phyloP scores from a whole-genome alignment of 2,329 filamentous ascomycete genomes.

The Cercospora brassicicola region DNA sequence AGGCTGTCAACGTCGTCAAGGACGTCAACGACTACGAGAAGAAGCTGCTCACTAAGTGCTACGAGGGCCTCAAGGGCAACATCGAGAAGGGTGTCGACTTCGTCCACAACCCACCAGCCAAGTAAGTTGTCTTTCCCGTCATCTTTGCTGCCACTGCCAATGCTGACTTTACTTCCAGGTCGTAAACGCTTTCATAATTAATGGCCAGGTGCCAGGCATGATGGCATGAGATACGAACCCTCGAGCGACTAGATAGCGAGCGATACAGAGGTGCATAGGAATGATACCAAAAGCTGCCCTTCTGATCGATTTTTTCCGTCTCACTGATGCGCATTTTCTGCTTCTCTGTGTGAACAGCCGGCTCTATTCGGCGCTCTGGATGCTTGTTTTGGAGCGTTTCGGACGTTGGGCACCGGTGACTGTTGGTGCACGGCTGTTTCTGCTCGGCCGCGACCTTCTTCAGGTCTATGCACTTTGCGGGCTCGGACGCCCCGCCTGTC shows the following conservation, averaged over 20 bases:
- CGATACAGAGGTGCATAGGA: constrained; percentile 20
- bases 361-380: neutral
- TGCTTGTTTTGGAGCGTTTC: neutral
- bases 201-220: constrained; percentile 10
- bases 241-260: constrained; percentile 15
- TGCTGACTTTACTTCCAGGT: constrained; percentile 2
- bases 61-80: constrained; percentile 82
- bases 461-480: no score
- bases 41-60: constrained; percentile 73
- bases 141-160: neutral
- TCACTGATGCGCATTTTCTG: neutral
- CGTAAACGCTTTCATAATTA: neutral
- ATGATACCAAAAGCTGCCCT: constrained; percentile 19
- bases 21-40: constrained; percentile 84
- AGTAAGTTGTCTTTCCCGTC: constrained; percentile 54
- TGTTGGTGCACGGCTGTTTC: neutral
- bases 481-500: no score
- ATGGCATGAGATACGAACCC: constrained; percentile 15
- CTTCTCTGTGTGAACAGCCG: neutral
- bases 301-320: neutral
- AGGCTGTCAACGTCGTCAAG: constrained; percentile 76
- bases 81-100: constrained; percentile 93
- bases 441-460: no score
- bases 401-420: no score
- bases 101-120: constrained; percentile 81